These are phyloP conservation scores for Plenodomus biglobosus DNA, from an alignment of 2,329 filamentous ascomycete species.

Conservation along the genomic window DNA sequence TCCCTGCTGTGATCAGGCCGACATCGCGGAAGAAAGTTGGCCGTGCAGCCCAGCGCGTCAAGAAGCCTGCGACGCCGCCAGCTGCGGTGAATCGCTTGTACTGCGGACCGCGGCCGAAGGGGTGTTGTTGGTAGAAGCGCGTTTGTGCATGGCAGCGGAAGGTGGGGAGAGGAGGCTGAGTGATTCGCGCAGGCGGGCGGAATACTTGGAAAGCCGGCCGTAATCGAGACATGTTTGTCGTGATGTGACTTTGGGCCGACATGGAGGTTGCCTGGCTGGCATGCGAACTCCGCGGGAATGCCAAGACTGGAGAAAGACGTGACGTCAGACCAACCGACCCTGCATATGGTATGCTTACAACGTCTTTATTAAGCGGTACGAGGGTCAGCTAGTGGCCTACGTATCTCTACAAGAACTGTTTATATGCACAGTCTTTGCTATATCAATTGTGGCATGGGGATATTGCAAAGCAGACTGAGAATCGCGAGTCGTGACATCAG, in stretches of 20 bases:
- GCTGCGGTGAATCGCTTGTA: slow-evolving; percentile 36
- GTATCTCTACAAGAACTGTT: neutral
- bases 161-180: neutral
- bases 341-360: too few relatives aligned
- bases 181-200: neutral
- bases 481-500: neutral
- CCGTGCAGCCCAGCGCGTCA: slow-evolving; percentile 45
- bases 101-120: slow-evolving; percentile 25
- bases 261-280: neutral
- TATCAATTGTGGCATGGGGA: neutral
- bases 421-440: neutral
- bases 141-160: slow-evolving; percentile 6
- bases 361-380: too few relatives aligned
- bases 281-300: slow-evolving; percentile 16
- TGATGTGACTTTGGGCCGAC: neutral
- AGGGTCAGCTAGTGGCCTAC: too few relatives aligned
- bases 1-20: slow-evolving; percentile 45
- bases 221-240: neutral
- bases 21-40: slow-evolving; percentile 54
- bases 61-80: slow-evolving; percentile 22
- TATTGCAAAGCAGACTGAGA: neutral
- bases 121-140: slow-evolving; percentile 28
- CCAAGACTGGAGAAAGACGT: slow-evolving; percentile 7
- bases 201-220: neutral
- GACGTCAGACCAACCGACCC: neutral